These are phyloP conservation scores for Blastocystis sp. DNA, from an alignment of 352 stramenopile genomes.

Conservation along the genomic window DNA sequence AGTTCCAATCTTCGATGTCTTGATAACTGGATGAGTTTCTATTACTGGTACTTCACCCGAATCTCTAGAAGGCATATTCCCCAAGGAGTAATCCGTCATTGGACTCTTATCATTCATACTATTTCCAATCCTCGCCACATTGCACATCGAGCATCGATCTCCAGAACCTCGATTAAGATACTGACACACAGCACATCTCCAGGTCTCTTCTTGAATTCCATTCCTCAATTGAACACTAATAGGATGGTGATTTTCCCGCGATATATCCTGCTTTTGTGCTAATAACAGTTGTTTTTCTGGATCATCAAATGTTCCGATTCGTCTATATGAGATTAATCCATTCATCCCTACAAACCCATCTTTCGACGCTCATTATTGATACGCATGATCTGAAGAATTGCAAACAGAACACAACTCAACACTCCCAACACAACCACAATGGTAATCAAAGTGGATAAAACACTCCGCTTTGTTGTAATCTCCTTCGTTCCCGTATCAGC, in stretches of 20 bases:
- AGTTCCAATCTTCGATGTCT: slow-evolving; percentile 9
- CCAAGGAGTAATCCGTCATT: no score
- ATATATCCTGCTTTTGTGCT: not conserved
- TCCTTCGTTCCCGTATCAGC: not conserved
- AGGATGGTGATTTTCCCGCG: no score
- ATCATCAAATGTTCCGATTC: not conserved
- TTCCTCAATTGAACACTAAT: not conserved
- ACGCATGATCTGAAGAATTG: not conserved
- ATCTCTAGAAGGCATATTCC: no score
- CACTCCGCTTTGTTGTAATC: not conserved
- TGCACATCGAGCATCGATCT: slow-evolving; percentile 12
- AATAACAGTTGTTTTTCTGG: slow-evolving; percentile 27
- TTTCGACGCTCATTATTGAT: not conserved
- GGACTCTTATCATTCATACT: no score
- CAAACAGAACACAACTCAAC: not conserved
- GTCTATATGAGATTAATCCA: not conserved
- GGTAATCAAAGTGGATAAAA: not conserved
- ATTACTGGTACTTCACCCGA: not conserved
- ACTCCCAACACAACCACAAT: not conserved
- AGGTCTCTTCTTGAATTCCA: not conserved
- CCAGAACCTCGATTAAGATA: slow-evolving; percentile 17
- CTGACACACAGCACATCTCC: slow-evolving; percentile 33
- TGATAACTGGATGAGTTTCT: not conserved
- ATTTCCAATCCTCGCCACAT: not conserved
- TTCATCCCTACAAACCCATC: not conserved